Base-by-base conservation (phyloP, 352 stramenopile genomes). In the Globisporangium radiosum region DNA sequence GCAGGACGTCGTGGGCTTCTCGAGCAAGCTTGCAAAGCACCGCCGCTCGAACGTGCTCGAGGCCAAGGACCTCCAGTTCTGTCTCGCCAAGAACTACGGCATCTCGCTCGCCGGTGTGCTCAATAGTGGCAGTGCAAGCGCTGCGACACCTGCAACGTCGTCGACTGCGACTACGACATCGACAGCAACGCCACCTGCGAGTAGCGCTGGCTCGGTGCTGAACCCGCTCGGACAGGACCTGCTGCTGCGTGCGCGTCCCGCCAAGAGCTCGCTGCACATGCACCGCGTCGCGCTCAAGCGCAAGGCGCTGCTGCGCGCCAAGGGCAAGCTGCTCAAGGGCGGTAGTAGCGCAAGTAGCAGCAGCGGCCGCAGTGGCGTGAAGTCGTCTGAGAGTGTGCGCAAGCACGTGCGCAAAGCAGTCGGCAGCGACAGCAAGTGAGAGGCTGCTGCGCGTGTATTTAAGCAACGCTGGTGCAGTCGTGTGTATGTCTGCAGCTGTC, bases 221-320 rank as follows among this genome's bases (percentile, higher is more conserved):
- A 83, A 79, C 37, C 74, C 79, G 25, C 63, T 88, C 33, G 73
- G 72, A 13, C 68, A 83, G 15, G 81, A 91, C 40, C 56, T 89
- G 38, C 55, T 85, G 19, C 68, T 87, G 52, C 75, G 81, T 8
- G 59, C 80, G 47, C 72, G 78, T 13, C 73, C 85, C 14, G 68
- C 65, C 8, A 91, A 91, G 62, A 91, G 78, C 60, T 94, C 82
- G 55, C 60, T 94, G 25, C 85, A 94, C 68, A 88, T 89, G 82
- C 85, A 92, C 60, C 77, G 85, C 45, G 70, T 94, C 42, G 78
- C 82, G 44, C 62, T 92, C 43, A 94, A 94, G 63, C 72, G 80
- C 43, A 88, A 90, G 64, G 76, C 78, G 25, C 54, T 85, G 40
- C 66, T 79, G 57, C 69, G 74, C 57, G 76, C 70, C n/a, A 78